Base-by-base conservation (phyloP, 352 stramenopile genomes). In the Pythium myriotylum region DNA sequence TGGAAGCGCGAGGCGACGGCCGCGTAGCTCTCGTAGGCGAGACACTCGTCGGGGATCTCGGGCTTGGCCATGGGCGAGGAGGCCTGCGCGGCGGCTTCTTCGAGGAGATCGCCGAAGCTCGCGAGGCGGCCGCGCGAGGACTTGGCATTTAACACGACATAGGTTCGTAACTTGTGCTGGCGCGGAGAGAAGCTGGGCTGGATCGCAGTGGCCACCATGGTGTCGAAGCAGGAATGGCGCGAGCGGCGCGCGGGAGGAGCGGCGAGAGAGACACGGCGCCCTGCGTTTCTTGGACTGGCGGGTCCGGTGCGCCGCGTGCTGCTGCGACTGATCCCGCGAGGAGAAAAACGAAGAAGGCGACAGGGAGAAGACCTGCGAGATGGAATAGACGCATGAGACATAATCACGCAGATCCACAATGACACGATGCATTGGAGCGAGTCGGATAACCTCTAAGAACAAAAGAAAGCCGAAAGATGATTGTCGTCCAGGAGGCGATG, bases 1-100 rank as follows among this genome's bases (percentile, higher is more conserved):
- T 59, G 65, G 45, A 60, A 70, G 61, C 81, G 81, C 43, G 80
- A 78, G 19, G 80, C 62, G 23, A 91, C 81, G 27, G 84, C 81
- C 5, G 80, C 84, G 68, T 91, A 93, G 19, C 79, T 89, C 65
- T 88, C 81, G 73, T 91, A 93, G 17, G 73, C 74, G 47, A 90
- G 56, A 43, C 68, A 81, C 54, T 79, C 77, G 37, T 86, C 72
- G 7, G 48, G 33, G 54, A 74, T 69, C 16, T 67, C 35, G 14
- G 29, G 37, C 27, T 20, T 42, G 26, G 37, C 37, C 37, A 43
- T 43, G 37, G 37, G 37, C 37, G 16, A 46, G 55, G 24, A 13
- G 45, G 22, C 13, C 27, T 24, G 27, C 37, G 17, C 17, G 60
- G 41, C 35, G 53, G 26, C 39, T 9, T 65, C 58, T 40, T 66